phyloP scores from a whole-genome alignment of 1,139 yeast genomes.

The Pichia sp. region DNA sequence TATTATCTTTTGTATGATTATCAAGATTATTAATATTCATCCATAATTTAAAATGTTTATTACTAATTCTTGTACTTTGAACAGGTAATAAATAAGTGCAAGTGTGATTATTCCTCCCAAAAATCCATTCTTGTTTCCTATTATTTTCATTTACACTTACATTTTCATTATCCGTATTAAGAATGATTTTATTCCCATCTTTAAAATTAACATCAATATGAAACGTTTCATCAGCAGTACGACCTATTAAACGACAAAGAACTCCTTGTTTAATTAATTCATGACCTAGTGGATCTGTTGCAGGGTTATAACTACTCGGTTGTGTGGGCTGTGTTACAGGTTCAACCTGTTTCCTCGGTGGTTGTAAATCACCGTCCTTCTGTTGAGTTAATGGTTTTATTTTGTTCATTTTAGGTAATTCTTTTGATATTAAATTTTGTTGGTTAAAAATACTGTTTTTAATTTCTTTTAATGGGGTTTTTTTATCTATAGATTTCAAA shows the following conservation, averaged over 20 bases:
- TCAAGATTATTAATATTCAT: conserved; percentile 30
- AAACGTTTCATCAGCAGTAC: conserved; percentile 31
- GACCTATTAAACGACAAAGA: conserved; percentile 56
- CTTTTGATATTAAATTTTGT: not conserved
- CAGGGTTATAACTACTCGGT: conserved; percentile 36
- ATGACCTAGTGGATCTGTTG: conserved; percentile 33
- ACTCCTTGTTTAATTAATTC: conserved; percentile 37
- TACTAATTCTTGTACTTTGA: conserved; percentile 65
- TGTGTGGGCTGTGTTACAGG: conserved; percentile 60
- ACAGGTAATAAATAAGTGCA: conserved; percentile 60
- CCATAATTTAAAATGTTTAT: conserved; percentile 72
- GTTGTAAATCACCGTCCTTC: not conserved
- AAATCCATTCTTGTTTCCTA: conserved; percentile 54
- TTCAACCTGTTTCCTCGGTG: conserved; percentile 41
- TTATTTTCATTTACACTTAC: conserved; percentile 26
- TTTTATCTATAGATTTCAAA: not conserved
- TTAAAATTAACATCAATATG: conserved; percentile 31
- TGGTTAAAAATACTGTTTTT: not conserved
- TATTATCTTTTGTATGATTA: conserved; percentile 18
- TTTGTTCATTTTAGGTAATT: not conserved
- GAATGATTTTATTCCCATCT: conserved; percentile 18
- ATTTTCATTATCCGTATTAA: conserved; percentile 30
- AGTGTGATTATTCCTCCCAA: conserved; percentile 58
- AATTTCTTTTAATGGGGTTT: conserved; percentile 1
- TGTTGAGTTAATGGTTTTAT: not conserved